phyloP scores from a whole-genome alignment of 2,329 filamentous ascomycete genomes.

The Fonsecaea pugnacius region DNA sequence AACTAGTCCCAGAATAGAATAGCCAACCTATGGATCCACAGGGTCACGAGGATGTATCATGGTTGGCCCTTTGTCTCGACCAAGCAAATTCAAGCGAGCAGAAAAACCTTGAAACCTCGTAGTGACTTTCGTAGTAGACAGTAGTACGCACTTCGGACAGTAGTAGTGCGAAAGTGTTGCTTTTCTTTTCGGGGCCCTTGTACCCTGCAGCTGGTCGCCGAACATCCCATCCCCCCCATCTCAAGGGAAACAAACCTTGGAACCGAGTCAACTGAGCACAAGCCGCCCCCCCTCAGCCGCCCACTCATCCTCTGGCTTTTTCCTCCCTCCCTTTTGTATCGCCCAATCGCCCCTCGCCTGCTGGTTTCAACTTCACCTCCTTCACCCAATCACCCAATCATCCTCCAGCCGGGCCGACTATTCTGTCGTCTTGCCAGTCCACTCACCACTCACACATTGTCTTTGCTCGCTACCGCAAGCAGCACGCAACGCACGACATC shows the following conservation, averaged over 20 bases:
- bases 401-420: slow-evolving; percentile 19
- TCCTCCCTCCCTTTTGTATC: slow-evolving; percentile 27
- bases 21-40: not conserved
- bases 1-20: not conserved
- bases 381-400: slow-evolving; percentile 37
- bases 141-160: not conserved
- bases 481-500: slow-evolving; percentile 26
- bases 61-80: slow-evolving; percentile 21
- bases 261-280: not conserved
- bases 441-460: slow-evolving; percentile 22
- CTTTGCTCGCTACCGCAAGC: slow-evolving; percentile 15
- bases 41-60: slow-evolving; percentile 23
- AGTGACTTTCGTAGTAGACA: not conserved
- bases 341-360: slow-evolving; percentile 31
- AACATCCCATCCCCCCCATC: not conserved
- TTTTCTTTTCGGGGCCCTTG: not conserved
- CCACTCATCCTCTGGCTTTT: slow-evolving; percentile 25
- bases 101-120: slow-evolving; percentile 5
- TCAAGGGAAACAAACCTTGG: not conserved
- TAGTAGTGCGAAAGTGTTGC: not conserved
- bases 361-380: slow-evolving; percentile 28
- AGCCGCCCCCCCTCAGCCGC: slow-evolving; percentile 7
- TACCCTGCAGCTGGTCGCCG: not conserved
- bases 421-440: slow-evolving; percentile 12
- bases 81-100: slow-evolving; percentile 19